Evolutionary conservation across 257 asterid genomes (phyloP).

Genomic region (Mitragyna speciosa): DNA sequence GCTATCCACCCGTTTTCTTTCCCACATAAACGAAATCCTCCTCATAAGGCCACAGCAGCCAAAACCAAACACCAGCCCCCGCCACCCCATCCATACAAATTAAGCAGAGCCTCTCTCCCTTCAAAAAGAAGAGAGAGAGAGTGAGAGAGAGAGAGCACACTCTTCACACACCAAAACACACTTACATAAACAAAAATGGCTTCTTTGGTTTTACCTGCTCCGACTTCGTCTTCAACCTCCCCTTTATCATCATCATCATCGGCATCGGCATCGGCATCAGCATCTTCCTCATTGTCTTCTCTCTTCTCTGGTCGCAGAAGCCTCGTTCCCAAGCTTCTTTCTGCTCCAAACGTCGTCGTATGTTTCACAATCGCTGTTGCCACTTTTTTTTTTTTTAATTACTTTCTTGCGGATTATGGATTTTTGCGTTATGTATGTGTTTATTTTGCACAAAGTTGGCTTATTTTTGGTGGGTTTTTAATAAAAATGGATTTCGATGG

Average conservation of each 20-base stretch:
- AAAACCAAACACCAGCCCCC: background rate
- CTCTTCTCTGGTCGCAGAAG: constrained; percentile 19
- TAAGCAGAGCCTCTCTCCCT: background rate
- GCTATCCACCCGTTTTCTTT: background rate
- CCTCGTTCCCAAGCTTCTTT: constrained; percentile 25
- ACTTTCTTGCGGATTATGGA: background rate
- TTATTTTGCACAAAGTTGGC: background rate
- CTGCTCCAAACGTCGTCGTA: constrained; percentile 43
- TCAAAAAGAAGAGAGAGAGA: no score
- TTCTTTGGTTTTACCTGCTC: constrained; percentile 39
- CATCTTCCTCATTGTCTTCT: constrained; percentile 17
- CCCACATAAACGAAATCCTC: constrained; percentile 15
- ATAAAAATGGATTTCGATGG: background rate
- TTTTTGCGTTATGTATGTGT: background rate
- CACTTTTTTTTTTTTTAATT: background rate
- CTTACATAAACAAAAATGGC: constrained; percentile 29
- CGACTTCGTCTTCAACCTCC: constrained; percentile 37
- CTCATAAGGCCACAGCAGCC: background rate
- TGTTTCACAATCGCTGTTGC: background rate
- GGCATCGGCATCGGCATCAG: constrained; percentile 2
- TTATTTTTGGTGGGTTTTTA: background rate
- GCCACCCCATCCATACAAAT: constrained; percentile 7
- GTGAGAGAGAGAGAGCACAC: background rate
- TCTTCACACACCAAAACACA: background rate
- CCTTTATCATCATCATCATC: background rate